Evolutionary conservation across 2,329 filamentous ascomycete genomes (phyloP).

Genomic region (Exophiala mesophila): DNA sequence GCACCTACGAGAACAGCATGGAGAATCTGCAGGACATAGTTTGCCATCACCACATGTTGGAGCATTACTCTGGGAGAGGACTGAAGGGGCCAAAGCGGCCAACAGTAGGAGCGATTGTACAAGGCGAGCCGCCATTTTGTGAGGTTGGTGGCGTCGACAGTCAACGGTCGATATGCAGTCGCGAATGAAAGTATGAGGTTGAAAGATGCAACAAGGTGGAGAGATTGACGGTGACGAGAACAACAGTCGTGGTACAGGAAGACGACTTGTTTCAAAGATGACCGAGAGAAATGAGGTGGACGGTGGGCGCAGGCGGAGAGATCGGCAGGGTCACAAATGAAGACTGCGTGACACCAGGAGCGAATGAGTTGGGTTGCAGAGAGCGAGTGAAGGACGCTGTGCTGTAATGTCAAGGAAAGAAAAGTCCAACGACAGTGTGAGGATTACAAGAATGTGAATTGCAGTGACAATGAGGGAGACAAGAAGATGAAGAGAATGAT

Average conservation of each 20-base stretch:
- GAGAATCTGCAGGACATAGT: slow-evolving; percentile 66
- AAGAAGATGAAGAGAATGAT: too few relatives aligned
- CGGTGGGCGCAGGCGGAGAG: background rate
- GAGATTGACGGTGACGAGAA: background rate
- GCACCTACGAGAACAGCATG: slow-evolving; percentile 73
- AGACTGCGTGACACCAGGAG: background rate
- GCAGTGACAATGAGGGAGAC: background rate
- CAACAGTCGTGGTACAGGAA: slow-evolving; percentile 13
- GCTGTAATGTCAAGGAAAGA: background rate
- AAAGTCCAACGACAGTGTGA: background rate
- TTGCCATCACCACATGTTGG: slow-evolving; percentile 40
- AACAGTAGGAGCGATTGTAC: slow-evolving; percentile 14
- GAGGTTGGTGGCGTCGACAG: background rate
- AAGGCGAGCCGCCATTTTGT: slow-evolving; percentile 17
- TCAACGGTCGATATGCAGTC: slow-evolving; percentile 10
- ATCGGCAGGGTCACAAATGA: background rate
- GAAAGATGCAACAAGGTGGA: slow-evolving; percentile 2
- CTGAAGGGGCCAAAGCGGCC: slow-evolving; percentile 21
- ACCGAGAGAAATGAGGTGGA: background rate
- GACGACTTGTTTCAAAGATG: background rate
- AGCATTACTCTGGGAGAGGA: slow-evolving; percentile 27
- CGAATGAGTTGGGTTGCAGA: background rate
- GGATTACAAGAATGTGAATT: background rate
- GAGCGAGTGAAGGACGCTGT: background rate
- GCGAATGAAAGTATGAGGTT: slow-evolving; percentile 13